phyloP scores from a whole-genome alignment of 2,329 filamentous ascomycete genomes.

The Penicillium paneum region DNA sequence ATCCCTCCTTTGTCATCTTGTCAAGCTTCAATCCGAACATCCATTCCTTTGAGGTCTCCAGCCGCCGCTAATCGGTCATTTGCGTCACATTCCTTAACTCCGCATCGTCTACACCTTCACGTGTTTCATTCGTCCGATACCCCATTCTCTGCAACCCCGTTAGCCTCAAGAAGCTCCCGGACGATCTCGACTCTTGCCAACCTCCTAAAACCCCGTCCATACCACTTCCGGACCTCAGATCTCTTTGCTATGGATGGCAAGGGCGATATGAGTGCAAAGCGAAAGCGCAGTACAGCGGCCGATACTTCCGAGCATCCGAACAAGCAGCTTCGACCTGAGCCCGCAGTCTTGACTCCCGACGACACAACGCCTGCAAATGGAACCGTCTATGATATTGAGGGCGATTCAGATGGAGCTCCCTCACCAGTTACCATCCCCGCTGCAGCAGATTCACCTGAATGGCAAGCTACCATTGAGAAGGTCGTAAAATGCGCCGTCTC shows the following conservation, averaged over 20 bases:
- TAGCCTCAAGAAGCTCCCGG: slow-evolving; percentile 15
- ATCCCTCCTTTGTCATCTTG: neutral
- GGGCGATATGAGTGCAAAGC: slow-evolving; percentile 51
- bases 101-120: slow-evolving; percentile 7
- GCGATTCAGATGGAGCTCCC: slow-evolving; percentile 47
- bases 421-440: slow-evolving; percentile 47
- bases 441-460: slow-evolving; percentile 70
- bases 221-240: slow-evolving; percentile 7
- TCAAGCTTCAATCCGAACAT: neutral
- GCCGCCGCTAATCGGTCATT: slow-evolving; percentile 7
- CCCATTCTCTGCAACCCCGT: slow-evolving; percentile 6
- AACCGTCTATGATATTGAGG: slow-evolving; percentile 45
- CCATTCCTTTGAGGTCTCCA: slow-evolving; percentile 3
- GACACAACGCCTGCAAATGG: slow-evolving; percentile 45
- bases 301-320: slow-evolving; percentile 51
- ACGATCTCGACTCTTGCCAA: slow-evolving; percentile 10
- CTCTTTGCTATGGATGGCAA: slow-evolving; percentile 47
- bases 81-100: slow-evolving; percentile 12
- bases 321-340: slow-evolving; percentile 55
- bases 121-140: neutral
- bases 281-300: slow-evolving; percentile 55
- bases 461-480: slow-evolving; percentile 92
- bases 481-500: slow-evolving; percentile 95
- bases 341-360: slow-evolving; percentile 38
- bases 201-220: slow-evolving; percentile 7